Evolutionary conservation across 169 alveolate genomes (phyloP).

Genomic region (Eimeria maxima): DNA sequence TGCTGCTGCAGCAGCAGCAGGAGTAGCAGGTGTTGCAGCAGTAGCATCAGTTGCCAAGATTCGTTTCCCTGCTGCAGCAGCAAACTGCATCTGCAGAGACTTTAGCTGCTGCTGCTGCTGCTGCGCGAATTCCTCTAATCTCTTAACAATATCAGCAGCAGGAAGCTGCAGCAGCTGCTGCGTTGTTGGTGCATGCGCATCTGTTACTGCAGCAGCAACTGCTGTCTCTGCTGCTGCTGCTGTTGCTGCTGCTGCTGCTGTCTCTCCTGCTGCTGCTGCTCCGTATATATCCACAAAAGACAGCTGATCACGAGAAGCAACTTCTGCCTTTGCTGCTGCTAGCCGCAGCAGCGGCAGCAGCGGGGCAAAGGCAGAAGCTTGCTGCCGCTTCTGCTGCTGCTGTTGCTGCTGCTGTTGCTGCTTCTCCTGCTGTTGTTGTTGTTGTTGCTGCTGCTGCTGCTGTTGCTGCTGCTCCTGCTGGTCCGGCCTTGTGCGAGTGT

Average conservation of each 20-base stretch:
- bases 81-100: not conserved
- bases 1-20: not conserved
- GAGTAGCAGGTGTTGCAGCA: not conserved
- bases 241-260: too few species aligned
- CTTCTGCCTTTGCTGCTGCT: not conserved
- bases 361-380: conserved; percentile 1
- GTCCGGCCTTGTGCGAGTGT: not conserved
- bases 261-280: not conserved
- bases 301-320: not conserved
- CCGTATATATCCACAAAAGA: not conserved
- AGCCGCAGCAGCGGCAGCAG: conserved; percentile 37
- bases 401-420: conserved; percentile 18
- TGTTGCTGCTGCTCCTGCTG: too few species aligned
- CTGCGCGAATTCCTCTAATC: not conserved
- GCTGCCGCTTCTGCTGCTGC: conserved; percentile 31
- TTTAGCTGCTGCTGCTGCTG: too few species aligned
- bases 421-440: not conserved
- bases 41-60: not conserved
- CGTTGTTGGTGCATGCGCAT: not conserved
- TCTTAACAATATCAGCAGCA: not conserved
- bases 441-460: too few species aligned
- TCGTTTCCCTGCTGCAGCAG: conserved; percentile 2
- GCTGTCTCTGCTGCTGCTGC: too few species aligned
- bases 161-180: conserved; percentile 35
- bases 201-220: not conserved